phyloP scores from a whole-genome alignment of 306 rosid species.

The Sindora glabra region DNA sequence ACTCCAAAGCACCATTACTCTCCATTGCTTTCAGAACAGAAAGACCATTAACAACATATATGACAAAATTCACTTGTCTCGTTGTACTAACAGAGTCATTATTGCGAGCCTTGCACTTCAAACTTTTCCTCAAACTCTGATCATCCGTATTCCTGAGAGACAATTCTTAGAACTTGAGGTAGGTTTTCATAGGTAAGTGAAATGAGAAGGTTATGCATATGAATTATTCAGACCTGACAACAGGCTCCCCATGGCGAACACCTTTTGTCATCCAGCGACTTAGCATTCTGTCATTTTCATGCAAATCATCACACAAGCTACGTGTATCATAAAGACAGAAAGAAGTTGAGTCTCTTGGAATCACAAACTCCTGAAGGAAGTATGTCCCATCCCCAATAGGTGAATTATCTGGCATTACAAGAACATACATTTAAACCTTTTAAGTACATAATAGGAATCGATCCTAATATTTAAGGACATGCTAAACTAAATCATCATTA shows the following conservation, averaged over 20 bases:
- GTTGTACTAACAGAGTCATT: slow-evolving; percentile 27
- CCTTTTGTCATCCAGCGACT: slow-evolving; percentile 76
- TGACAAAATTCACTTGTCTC: slow-evolving; percentile 60
- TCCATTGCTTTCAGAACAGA: slow-evolving; percentile 57
- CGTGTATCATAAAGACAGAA: slow-evolving; percentile 80
- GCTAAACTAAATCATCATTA: not conserved
- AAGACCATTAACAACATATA: slow-evolving; percentile 60
- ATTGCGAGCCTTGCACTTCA: slow-evolving; percentile 39
- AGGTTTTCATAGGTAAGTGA: slow-evolving; percentile 7
- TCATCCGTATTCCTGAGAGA: slow-evolving; percentile 50
- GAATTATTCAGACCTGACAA: slow-evolving; percentile 51
- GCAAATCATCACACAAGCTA: slow-evolving; percentile 42
- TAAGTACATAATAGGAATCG: not conserved
- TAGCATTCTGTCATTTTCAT: slow-evolving; percentile 37
- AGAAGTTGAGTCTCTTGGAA: slow-evolving; percentile 57
- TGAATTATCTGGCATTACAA: slow-evolving; percentile 48
- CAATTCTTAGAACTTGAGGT: slow-evolving; percentile 23
- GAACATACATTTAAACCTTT: not conserved
- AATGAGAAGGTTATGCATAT: not conserved
- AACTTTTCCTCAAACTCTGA: slow-evolving; percentile 30
- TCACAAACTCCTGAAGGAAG: slow-evolving; percentile 80
- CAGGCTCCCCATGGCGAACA: slow-evolving; percentile 60
- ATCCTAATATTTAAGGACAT: slow-evolving; percentile 1
- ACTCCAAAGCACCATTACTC: slow-evolving; percentile 25
- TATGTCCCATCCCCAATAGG: slow-evolving; percentile 61